Conservation (phyloP, 331 rosid genomes). For the Arachis monticola region DNA sequence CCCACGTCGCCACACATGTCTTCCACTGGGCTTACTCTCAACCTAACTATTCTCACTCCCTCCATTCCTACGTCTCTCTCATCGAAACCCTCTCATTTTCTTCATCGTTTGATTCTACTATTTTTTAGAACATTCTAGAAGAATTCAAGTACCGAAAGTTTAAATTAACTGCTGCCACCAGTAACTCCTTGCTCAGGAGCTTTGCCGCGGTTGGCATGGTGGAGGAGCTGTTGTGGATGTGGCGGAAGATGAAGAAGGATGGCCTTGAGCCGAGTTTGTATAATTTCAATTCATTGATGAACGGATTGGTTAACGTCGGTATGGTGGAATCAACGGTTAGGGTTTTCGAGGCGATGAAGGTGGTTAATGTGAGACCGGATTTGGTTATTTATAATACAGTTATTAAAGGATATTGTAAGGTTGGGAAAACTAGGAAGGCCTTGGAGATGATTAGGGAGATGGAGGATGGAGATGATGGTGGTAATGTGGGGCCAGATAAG, state of each 20-base stretch:
- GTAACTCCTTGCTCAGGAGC: constrained; percentile 63
- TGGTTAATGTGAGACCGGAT: constrained; percentile 63
- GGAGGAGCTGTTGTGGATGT: constrained; percentile 84
- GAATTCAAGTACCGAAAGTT: constrained; percentile 50
- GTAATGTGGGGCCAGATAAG: constrained; percentile 51
- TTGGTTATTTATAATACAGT: constrained; percentile 74
- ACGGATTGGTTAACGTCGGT: constrained; percentile 71
- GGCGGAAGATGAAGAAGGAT: constrained; percentile 73
- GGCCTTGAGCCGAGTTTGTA: constrained; percentile 65
- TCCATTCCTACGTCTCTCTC: constrained; percentile 71
- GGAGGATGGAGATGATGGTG: constrained; percentile 48
- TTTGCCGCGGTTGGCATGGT: constrained; percentile 69
- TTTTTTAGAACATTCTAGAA: background rate
- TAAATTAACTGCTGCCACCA: constrained; percentile 54
- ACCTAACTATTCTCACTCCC: constrained; percentile 55
- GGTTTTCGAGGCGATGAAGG: constrained; percentile 70
- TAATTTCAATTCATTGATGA: constrained; percentile 63
- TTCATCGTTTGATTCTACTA: no score
- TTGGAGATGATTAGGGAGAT: constrained; percentile 60
- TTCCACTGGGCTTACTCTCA: constrained; percentile 74
- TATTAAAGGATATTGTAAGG: constrained; percentile 77
- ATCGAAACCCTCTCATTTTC: constrained; percentile 32
- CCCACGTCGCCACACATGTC: constrained; percentile 54
- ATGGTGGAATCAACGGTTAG: constrained; percentile 70
- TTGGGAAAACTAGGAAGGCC: constrained; percentile 60